Conservation (phyloP, 768 basidiomycete genomes). For the Podaxis carcinomalis region DNA sequence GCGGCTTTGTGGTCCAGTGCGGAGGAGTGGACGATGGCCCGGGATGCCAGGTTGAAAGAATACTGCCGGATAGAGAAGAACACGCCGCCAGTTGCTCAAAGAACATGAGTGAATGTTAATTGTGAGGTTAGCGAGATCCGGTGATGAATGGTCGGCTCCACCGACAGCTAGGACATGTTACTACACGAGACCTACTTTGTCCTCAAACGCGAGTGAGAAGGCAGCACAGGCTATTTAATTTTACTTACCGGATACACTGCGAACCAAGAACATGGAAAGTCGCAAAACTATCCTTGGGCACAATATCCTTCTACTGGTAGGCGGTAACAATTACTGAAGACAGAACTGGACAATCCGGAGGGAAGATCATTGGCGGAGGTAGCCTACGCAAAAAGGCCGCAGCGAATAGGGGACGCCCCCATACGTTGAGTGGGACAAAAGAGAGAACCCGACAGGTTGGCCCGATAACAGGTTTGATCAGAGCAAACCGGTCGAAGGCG, state of each 20-base stretch:
- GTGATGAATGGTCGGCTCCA: not conserved
- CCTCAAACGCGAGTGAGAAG: not conserved
- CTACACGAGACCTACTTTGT: not conserved
- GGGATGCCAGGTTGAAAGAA: conserved; percentile 40
- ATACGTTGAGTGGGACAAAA: too few relatives aligned
- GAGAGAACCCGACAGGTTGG: too few relatives aligned
- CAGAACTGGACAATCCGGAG: too few relatives aligned
- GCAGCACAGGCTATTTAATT: not conserved
- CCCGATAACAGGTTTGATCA: too few relatives aligned
- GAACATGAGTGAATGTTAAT: not conserved
- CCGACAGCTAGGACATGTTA: not conserved
- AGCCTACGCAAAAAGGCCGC: too few relatives aligned
- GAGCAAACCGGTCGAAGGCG: too few relatives aligned
- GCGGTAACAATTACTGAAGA: too few relatives aligned
- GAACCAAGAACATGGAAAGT: too few relatives aligned
- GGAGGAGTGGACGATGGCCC: conserved; percentile 3
- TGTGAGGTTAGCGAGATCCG: not conserved
- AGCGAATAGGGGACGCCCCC: too few relatives aligned
- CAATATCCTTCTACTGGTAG: too few relatives aligned
- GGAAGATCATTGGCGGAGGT: too few relatives aligned
- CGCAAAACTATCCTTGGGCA: too few relatives aligned
- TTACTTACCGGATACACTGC: not conserved
- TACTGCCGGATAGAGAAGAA: conserved; percentile 23
- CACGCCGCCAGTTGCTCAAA: conserved; percentile 18
- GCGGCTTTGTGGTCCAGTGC: not conserved